Evolutionary conservation across 1,139 yeast genomes (phyloP), one percentile per base, ranked within the genome.

Genomic region (Kodamaea plutei): DNA sequence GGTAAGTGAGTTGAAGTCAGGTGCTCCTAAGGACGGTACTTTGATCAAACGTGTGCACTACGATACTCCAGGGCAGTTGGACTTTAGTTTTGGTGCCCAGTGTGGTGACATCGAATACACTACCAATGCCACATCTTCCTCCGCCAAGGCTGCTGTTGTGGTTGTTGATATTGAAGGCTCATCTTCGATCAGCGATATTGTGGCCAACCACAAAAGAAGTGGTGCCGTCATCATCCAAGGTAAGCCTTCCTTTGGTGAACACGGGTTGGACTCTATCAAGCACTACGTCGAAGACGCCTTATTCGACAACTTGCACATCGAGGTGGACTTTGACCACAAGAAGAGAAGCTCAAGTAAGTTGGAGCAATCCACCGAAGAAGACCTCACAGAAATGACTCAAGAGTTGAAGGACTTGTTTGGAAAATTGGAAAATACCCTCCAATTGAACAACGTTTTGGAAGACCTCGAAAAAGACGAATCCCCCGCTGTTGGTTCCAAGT

Each of bases 31-130:
- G 12, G 13, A 22, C 5, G 52, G 51, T 3, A 39, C 48, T 11
- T 48, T 43, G 31, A 41, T 56, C 38, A 43, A 47, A 30, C 61
- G 59, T 34, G 69, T 63, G 22, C 62, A 54, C 36, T 63, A 63
- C 40, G 40, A 36, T 11, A 32, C 44, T 15, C 43, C 49, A 11
- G 41, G 41, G 6, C 54, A 45, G 14, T 39, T 61, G 38, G 58
- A 58, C 35, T 46, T 51, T 17, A 28, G 36, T 11, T 35, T 47
- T 6, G 50, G 49, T 19, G 25, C 32, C 10, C 33, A 43, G 16
- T 50, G 56, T 35, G n/a, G n/a, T n/a, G 20, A 25, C 13, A 39
- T 41, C 15, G 31, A 28, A 31, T 33, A 26, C 26, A 20, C 29
- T 6, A 14, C 23, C 26, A 15, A 9, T 9, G 25, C 9, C n/a